Evolutionary conservation across 805 yeast genomes (phyloP), one percentile per base, ranked within the genome.

Genomic region (Wickerhamomyces sydowiorum): DNA sequence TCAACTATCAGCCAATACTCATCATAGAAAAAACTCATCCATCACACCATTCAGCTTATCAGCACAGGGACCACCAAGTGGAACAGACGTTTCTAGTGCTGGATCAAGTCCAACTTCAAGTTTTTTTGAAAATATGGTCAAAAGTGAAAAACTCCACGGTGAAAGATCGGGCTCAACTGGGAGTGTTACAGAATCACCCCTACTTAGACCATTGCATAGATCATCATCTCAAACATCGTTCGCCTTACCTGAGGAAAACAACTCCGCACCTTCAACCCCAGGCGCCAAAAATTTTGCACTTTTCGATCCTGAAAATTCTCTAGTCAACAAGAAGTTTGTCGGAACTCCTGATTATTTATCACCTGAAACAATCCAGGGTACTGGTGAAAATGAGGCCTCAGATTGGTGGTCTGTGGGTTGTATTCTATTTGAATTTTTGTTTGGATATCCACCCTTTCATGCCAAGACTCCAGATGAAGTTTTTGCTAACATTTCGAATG

Each of bases 321-420:
- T 73, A 1, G 77, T 75, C 40, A 67, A 72, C 21, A 76, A 80
- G 52, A 76, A 74, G 47, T 90, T 91, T 54, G 96, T 89, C 25
- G 99, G 99, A 0, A 93, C 99, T 0, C 99, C 99, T 0, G 99
- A 93, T 60, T 93, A 93, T 61, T 73, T 95, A 31, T 95, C 99
- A 0, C 99, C 99, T 0, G 99, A 93, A 59, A 90, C 96, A 0
- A 88, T 93, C 47, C 69, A 75, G 33, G 98, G 97, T 31, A 70
- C 73, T 1, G 83, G 86, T 0, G 96, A 91, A 59, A 86, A 81
- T 46, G 89, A 80, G 48, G 76, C 81, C 22, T 48, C 91, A n/a
- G 97, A 90, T 65, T 90, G 99, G 99, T 93, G 99, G 99, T 87
- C 98, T 2, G 76, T 91, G 27, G 99, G 99, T 0, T 91, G 98